phyloP scores from a whole-genome alignment of 2,329 filamentous ascomycete species.

The Daldinia sp. region DNA sequence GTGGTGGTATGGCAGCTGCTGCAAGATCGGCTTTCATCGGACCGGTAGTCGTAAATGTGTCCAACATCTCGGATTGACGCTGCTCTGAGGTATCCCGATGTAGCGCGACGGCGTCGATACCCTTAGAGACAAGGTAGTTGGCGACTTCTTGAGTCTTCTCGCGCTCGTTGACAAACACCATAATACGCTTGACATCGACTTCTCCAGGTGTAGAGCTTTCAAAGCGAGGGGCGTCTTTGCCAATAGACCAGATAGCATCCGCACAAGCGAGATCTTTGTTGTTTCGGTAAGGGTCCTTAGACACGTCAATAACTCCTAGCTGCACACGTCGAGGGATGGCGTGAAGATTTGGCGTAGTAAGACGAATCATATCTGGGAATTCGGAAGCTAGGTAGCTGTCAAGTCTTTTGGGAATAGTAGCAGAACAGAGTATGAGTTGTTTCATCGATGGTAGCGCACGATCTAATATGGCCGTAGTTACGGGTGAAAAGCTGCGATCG shows the following conservation, averaged over 20 bases:
- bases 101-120: slow-evolving; percentile 87
- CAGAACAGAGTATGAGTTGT: slow-evolving; percentile 92
- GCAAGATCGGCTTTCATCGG: slow-evolving; percentile 51
- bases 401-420: slow-evolving; percentile 91
- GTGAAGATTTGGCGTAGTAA: slow-evolving; percentile 95
- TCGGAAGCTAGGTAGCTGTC: slow-evolving; percentile 85
- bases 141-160: slow-evolving; percentile 87
- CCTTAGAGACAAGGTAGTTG: slow-evolving; percentile 82
- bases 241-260: slow-evolving; percentile 93
- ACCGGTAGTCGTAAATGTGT: slow-evolving; percentile 73
- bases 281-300: slow-evolving; percentile 91
- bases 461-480: slow-evolving; percentile 85
- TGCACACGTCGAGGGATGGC: slow-evolving; percentile 95
- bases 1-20: slow-evolving; percentile 47
- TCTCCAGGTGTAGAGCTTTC: slow-evolving; percentile 67
- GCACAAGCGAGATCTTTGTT: slow-evolving; percentile 95
- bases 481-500: slow-evolving; percentile 89
- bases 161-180: slow-evolving; percentile 97
- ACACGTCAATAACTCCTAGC: slow-evolving; percentile 90
- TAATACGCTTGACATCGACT: slow-evolving; percentile 81
- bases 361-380: slow-evolving; percentile 84
- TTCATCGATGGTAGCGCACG: slow-evolving; percentile 83
- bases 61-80: slow-evolving; percentile 81
- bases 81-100: slow-evolving; percentile 85
- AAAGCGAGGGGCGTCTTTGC: slow-evolving; percentile 75